A percentile compares a stretch with the other conserved stretches of the same genome.
Evolutionary conservation across 257 asterid genomes (phyloP).

Genomic region (Fraxinus cuspidata): DNA sequence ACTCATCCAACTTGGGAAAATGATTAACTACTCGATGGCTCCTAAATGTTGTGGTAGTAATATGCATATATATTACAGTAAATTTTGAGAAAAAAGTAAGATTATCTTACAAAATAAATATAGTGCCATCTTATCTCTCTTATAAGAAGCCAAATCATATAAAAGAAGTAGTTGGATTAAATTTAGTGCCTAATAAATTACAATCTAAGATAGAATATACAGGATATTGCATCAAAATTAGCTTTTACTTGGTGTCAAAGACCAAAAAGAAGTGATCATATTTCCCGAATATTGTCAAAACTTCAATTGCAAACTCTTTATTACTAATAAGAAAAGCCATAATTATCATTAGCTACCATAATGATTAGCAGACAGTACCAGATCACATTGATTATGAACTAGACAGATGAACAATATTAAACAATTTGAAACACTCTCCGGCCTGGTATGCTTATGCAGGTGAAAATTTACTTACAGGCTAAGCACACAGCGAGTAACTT

Average conservation of each 20-base stretch:
- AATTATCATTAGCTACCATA: not conserved
- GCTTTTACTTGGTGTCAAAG: not conserved
- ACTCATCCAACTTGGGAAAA: not conserved
- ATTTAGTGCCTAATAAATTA: not conserved
- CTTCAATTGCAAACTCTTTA: not conserved
- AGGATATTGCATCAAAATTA: not conserved
- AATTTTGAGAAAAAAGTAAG: not conserved
- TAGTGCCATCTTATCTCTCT: not conserved
- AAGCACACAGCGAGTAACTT: slow-evolving; percentile 79
- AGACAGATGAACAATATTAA: not conserved
- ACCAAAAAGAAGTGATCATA: not conserved
- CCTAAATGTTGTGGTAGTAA: not conserved
- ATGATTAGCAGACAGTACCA: slow-evolving; percentile 12
- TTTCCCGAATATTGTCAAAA: not conserved
- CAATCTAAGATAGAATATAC: not conserved
- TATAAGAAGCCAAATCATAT: not conserved
- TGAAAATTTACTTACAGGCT: slow-evolving; percentile 55
- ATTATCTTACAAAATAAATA: not conserved
- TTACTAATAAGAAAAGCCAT: not conserved
- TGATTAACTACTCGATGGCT: not conserved
- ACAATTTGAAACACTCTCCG: not conserved
- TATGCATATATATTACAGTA: not conserved
- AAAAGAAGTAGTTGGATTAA: not conserved
- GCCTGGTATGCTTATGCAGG: slow-evolving; percentile 10
- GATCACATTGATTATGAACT: not conserved